Conservation (phyloP, 305 asterid species). For the Euphrasia arctica region DNA sequence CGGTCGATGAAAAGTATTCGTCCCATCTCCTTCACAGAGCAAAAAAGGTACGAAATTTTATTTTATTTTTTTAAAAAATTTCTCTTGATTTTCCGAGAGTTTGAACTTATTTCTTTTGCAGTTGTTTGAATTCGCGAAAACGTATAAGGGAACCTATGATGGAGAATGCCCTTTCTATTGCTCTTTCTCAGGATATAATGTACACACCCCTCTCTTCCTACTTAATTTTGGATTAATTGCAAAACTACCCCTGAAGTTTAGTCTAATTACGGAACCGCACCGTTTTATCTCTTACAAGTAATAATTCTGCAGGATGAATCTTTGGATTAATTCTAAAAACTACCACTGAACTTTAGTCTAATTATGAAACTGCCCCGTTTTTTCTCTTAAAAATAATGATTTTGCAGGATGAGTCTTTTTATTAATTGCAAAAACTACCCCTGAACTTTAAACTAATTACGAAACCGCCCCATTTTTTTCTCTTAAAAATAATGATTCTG, state of each 20-base stretch:
- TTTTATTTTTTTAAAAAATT: too few relatives aligned
- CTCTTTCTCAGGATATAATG: conserved; percentile 74
- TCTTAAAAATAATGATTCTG: too few relatives aligned
- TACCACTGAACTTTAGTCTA: too few relatives aligned
- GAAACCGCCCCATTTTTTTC: too few relatives aligned
- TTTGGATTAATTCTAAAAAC: too few relatives aligned
- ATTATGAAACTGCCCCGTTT: too few relatives aligned
- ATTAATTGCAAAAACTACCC: too few relatives aligned
- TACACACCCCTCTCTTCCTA: conserved; percentile 17
- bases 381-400: background rate
- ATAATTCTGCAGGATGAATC: too few relatives aligned
- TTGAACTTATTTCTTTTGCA: conserved; percentile 26
- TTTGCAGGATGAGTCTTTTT: conserved; percentile 59
- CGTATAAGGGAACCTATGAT: conserved; percentile 66
- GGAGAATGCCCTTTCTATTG: conserved; percentile 93
- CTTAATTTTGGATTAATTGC: background rate
- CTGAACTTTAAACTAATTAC: too few relatives aligned
- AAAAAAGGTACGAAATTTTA: conserved; percentile 29
- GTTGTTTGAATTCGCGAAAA: conserved; percentile 63
- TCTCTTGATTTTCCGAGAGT: background rate
- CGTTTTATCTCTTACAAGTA: too few relatives aligned
- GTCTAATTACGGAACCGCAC: background rate
- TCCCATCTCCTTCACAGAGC: conserved; percentile 42
- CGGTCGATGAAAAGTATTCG: conserved; percentile 41
- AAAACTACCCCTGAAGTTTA: conserved; percentile 9